phyloP scores from a whole-genome alignment of 306 rosid genomes.

The Prunus davidiana region DNA sequence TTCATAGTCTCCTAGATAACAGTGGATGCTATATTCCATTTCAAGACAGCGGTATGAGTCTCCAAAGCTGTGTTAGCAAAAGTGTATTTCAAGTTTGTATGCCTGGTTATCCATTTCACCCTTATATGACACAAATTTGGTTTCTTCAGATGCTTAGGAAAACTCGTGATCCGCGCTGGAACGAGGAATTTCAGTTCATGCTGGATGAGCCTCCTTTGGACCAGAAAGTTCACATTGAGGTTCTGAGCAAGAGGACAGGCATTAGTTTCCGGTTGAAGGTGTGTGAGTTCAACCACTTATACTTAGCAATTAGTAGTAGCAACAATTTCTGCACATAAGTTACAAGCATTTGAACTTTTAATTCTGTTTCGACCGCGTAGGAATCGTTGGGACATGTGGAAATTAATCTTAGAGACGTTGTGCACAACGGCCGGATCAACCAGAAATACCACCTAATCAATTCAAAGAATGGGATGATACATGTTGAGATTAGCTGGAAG shows the following conservation, averaged over 20 bases:
- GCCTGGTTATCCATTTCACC: no score
- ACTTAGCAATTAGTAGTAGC: not conserved
- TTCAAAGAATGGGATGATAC: conserved; percentile 74
- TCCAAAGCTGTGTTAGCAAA: no score
- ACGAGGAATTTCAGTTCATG: conserved; percentile 81
- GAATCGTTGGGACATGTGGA: conserved; percentile 80
- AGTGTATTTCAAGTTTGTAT: no score
- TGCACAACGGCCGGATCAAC: conserved; percentile 72
- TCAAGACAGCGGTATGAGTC: no score
- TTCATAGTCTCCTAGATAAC: not conserved
- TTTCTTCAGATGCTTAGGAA: conserved; percentile 46
- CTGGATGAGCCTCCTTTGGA: conserved; percentile 82
- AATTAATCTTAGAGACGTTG: conserved; percentile 67
- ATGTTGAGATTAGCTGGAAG: conserved; percentile 67
- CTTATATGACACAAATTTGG: not conserved
- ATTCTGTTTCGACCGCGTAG: conserved; percentile 26
- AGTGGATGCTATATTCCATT: no score
- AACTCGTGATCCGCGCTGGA: conserved; percentile 71
- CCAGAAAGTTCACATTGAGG: conserved; percentile 71
- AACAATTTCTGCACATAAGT: not conserved
- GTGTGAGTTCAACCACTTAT: conserved; percentile 1
- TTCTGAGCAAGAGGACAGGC: conserved; percentile 52
- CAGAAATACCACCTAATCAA: conserved; percentile 72
- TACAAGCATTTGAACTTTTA: not conserved
- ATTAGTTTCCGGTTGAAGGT: conserved; percentile 61